Conservation (phyloP, 352 stramenopile species). For the Hyaloperonospora arabidopsidis region DNA sequence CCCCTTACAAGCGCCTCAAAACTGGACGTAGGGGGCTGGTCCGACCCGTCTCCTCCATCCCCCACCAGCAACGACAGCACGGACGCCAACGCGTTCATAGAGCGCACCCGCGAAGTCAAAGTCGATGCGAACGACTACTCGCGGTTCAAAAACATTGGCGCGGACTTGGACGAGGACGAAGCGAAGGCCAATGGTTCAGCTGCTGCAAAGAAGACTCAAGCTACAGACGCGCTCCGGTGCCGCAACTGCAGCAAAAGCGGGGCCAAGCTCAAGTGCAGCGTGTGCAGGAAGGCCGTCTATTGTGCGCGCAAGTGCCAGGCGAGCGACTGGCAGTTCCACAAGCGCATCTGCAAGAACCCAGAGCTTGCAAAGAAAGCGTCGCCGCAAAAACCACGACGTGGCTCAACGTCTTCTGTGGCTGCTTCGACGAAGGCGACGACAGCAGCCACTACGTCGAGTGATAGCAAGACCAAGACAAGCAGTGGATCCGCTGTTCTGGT, state of each 20-base stretch:
- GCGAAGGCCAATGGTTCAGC: constrained; percentile 4
- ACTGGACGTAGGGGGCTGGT: constrained; percentile 41
- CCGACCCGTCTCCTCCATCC: constrained; percentile 32
- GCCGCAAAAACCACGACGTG: too few species aligned
- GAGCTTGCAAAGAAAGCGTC: constrained; percentile 48
- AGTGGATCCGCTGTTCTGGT: constrained; percentile 43
- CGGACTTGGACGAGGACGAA: constrained; percentile 34
- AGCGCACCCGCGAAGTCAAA: constrained; percentile 53
- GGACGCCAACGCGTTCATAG: constrained; percentile 46
- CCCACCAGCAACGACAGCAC: constrained; percentile 7
- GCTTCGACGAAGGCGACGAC: constrained; percentile 9
- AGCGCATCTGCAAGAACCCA: constrained; percentile 82
- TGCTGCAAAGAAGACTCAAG: neutral
- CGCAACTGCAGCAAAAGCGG: constrained; percentile 73
- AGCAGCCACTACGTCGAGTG: constrained; percentile 14
- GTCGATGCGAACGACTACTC: constrained; percentile 84
- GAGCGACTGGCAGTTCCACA: constrained; percentile 83
- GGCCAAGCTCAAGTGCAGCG: constrained; percentile 80
- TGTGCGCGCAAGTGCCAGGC: constrained; percentile 73
- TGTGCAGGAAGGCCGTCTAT: constrained; percentile 83
- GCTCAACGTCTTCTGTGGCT: too few species aligned
- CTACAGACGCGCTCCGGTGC: constrained; percentile 37
- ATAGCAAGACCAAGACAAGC: constrained; percentile 13
- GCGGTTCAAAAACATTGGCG: constrained; percentile 73
- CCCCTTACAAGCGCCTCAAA: constrained; percentile 17